Conservation (phyloP, 2,329 filamentous ascomycete genomes). For the Claviceps sp. region DNA sequence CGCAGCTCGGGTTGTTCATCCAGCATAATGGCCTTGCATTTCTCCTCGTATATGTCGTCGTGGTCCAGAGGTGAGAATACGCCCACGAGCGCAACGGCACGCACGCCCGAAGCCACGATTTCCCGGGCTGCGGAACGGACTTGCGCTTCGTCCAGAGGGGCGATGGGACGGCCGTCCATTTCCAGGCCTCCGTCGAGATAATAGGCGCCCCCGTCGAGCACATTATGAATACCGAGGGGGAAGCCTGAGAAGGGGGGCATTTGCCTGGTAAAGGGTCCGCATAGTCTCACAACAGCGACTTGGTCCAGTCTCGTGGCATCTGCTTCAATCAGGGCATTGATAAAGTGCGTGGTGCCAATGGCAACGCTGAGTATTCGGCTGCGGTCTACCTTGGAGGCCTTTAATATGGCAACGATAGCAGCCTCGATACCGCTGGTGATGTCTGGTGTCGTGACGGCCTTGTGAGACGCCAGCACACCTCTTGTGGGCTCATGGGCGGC, state of each 20-base stretch:
- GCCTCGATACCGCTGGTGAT: conserved; percentile 34
- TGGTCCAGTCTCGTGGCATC: conserved; percentile 28
- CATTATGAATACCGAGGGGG: conserved; percentile 23
- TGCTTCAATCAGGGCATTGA: conserved; percentile 34
- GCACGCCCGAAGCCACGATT: conserved; percentile 23
- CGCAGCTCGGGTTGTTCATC: conserved; percentile 20
- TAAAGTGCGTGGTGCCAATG: conserved; percentile 37
- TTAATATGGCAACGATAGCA: conserved; percentile 30
- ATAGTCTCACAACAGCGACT: conserved; percentile 33
- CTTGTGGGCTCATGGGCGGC: conserved; percentile 20
- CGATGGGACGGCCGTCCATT: conserved; percentile 34
- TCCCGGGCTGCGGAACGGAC: conserved; percentile 19
- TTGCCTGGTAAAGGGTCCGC: conserved; percentile 29
- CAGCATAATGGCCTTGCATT: conserved; percentile 23
- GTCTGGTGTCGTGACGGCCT: conserved; percentile 35
- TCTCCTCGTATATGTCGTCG: conserved; percentile 25
- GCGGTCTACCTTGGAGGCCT: conserved; percentile 22
- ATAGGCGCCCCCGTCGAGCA: conserved; percentile 27
- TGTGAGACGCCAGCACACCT: conserved; percentile 32
- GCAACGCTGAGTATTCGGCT: conserved; percentile 30
- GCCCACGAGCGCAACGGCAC: conserved; percentile 27
- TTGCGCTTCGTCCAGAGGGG: conserved; percentile 22
- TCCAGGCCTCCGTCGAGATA: conserved; percentile 33
- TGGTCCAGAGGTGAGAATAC: conserved; percentile 33
- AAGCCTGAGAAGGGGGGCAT: conserved; percentile 34